Evolutionary conservation across 2,329 filamentous ascomycete genomes (phyloP).

Genomic region (Tolypocladium guangdongense): DNA sequence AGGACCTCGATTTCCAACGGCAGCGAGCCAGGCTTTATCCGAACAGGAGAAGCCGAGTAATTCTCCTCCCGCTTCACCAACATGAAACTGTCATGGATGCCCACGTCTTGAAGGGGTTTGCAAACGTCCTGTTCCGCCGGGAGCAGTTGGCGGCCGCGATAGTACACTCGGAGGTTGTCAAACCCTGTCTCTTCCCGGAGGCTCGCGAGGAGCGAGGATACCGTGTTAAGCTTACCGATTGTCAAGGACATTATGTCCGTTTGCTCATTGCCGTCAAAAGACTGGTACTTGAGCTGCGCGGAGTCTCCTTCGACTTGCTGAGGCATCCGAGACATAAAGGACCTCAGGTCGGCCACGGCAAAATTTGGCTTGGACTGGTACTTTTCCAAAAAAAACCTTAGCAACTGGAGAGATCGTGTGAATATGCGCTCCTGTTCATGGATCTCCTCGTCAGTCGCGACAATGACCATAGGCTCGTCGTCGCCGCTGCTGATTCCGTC

Average conservation of each 20-base stretch:
- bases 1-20: conserved; percentile 70
- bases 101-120: conserved; percentile 57
- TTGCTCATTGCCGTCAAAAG: conserved; percentile 50
- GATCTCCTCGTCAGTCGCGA: conserved; percentile 35
- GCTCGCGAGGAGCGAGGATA: conserved; percentile 55
- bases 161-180: conserved; percentile 63
- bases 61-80: conserved; percentile 51
- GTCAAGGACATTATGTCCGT: conserved; percentile 50
- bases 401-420: conserved; percentile 55
- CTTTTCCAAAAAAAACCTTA: conserved; percentile 55
- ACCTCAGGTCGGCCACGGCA: conserved; percentile 44
- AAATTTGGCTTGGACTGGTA: conserved; percentile 52
- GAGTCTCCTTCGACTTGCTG: conserved; percentile 49
- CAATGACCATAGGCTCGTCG: conserved; percentile 42
- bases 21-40: conserved; percentile 40
- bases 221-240: conserved; percentile 62
- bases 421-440: conserved; percentile 48
- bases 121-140: conserved; percentile 47
- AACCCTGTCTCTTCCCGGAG: conserved; percentile 63
- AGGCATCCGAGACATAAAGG: conserved; percentile 39
- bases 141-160: conserved; percentile 54
- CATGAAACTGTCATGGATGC: conserved; percentile 52
- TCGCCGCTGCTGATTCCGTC: conserved; percentile 32
- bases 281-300: conserved; percentile 62
- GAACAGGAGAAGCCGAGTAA: conserved; percentile 26